These are phyloP conservation scores for Dioscorea alata DNA, from an alignment of 106 monocot genomes.

Conservation along the genomic window DNA sequence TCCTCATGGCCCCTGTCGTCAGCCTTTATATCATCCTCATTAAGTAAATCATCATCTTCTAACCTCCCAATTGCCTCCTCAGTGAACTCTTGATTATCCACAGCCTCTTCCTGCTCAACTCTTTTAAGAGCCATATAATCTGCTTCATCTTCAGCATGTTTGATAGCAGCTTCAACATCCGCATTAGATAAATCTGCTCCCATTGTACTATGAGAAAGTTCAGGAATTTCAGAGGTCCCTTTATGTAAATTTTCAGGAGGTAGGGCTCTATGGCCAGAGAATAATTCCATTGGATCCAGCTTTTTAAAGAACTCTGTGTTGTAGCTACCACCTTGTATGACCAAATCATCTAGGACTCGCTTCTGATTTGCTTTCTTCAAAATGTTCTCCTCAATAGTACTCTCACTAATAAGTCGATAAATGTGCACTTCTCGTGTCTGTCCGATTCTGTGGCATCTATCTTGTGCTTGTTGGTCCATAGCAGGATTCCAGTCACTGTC, in stretches of 20 bases:
- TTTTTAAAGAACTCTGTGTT: conserved; percentile 98
- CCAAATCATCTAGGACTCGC: conserved; percentile 91
- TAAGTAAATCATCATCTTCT: conserved; percentile 86
- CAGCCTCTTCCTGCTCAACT: conserved; percentile 90
- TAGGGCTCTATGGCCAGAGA: conserved; percentile 63
- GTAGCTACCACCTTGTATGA: conserved; percentile 98
- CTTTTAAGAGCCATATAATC: conserved; percentile 99
- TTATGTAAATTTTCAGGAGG: conserved; percentile 29
- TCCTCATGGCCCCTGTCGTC: conserved; percentile 47
- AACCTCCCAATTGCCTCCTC: conserved; percentile 72
- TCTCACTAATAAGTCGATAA: conserved; percentile 88
- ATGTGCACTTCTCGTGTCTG: conserved; percentile 98
- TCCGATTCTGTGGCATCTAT: conserved; percentile 97
- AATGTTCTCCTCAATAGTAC: conserved; percentile 98
- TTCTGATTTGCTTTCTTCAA: conserved; percentile 99
- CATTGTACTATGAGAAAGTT: conserved; percentile 23
- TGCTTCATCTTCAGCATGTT: conserved; percentile 95
- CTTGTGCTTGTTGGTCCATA: conserved; percentile 99
- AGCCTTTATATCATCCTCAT: conserved; percentile 66
- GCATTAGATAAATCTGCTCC: conserved; percentile 56
- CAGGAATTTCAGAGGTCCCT: conserved; percentile 20
- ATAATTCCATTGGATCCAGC: conserved; percentile 90
- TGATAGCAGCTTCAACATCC: conserved; percentile 96
- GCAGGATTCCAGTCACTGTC: conserved; percentile 99
- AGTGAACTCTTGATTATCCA: conserved; percentile 96